Percentiles rank a stretch among this genome's conserved stretches.
phyloP scores from a whole-genome alignment of 495 filamentous ascomycete genomes.

The Penicillium samsonianum region DNA sequence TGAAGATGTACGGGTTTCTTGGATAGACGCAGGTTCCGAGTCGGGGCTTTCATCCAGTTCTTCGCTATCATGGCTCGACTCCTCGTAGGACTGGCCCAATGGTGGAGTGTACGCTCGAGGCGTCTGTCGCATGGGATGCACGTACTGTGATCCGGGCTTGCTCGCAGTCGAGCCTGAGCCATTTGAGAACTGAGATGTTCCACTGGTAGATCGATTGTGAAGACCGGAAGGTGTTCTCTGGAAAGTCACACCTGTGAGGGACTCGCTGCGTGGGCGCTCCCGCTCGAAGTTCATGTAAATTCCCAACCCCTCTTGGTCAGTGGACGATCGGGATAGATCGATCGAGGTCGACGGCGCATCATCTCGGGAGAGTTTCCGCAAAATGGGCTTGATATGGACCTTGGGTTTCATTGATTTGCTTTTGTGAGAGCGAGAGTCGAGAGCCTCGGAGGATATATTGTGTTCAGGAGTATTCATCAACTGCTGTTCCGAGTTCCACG shows the following conservation, averaged over 20 bases:
- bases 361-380: slow-evolving; percentile 55
- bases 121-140: slow-evolving; percentile 62
- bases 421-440: slow-evolving; percentile 31
- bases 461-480: slow-evolving; percentile 11
- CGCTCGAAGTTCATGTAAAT: slow-evolving; percentile 53
- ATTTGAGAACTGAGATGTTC: slow-evolving; percentile 55
- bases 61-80: slow-evolving; percentile 51
- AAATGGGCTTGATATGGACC: slow-evolving; percentile 57
- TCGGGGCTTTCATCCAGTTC: slow-evolving; percentile 39
- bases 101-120: slow-evolving; percentile 58
- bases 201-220: slow-evolving; percentile 58
- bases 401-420: slow-evolving; percentile 31
- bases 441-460: slow-evolving; percentile 23
- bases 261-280: slow-evolving; percentile 33
- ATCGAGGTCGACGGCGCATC: slow-evolving; percentile 47
- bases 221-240: slow-evolving; percentile 39
- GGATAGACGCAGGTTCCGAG: slow-evolving; percentile 23
- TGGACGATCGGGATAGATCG: slow-evolving; percentile 55
- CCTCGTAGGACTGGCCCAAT: slow-evolving; percentile 52
- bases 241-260: slow-evolving; percentile 25
- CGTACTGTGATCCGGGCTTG: slow-evolving; percentile 53
- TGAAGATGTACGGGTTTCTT: slow-evolving; percentile 28
- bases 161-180: slow-evolving; percentile 50
- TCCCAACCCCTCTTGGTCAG: slow-evolving; percentile 59
- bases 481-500: slow-evolving; percentile 17